Evolutionary conservation across 352 stramenopile genomes (phyloP).

Genomic region (Pythium rhizo-oryzae): DNA sequence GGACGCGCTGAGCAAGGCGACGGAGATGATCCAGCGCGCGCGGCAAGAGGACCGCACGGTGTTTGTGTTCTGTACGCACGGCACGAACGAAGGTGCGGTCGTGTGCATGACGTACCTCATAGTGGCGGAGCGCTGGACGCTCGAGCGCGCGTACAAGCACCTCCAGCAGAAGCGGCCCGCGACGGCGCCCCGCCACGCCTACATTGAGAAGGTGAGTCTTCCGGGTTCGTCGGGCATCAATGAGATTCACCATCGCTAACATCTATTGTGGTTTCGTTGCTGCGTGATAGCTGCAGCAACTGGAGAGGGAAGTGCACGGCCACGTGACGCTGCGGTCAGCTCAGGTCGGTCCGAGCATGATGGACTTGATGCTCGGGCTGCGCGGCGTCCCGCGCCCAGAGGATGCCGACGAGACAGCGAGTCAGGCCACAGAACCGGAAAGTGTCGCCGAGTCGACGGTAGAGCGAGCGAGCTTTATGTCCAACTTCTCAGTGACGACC

Average conservation of each 20-base stretch:
- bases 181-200: conserved; percentile 60
- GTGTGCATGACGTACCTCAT: conserved; percentile 72
- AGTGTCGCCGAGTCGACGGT: conserved; percentile 36
- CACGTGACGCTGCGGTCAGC: conserved; percentile 62
- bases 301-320: conserved; percentile 63
- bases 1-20: conserved; percentile 39
- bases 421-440: conserved; percentile 46
- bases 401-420: conserved; percentile 46
- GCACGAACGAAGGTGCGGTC: conserved; percentile 71
- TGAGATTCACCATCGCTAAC: not conserved
- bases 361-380: conserved; percentile 71
- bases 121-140: conserved; percentile 56
- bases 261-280: not conserved
- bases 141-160: conserved; percentile 66
- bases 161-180: conserved; percentile 60
- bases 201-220: conserved; percentile 61
- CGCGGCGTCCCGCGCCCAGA: conserved; percentile 44
- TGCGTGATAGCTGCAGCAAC: conserved; percentile 37
- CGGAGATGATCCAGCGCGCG: conserved; percentile 50
- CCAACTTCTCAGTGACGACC: conserved; percentile 60
- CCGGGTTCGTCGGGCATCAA: not conserved
- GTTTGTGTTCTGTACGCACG: conserved; percentile 74
- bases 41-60: conserved; percentile 47
- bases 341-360: conserved; percentile 73
- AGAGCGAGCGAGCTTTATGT: conserved; percentile 62